Conservation (phyloP, 75 land plant species). For the Larix kaempferi region DNA sequence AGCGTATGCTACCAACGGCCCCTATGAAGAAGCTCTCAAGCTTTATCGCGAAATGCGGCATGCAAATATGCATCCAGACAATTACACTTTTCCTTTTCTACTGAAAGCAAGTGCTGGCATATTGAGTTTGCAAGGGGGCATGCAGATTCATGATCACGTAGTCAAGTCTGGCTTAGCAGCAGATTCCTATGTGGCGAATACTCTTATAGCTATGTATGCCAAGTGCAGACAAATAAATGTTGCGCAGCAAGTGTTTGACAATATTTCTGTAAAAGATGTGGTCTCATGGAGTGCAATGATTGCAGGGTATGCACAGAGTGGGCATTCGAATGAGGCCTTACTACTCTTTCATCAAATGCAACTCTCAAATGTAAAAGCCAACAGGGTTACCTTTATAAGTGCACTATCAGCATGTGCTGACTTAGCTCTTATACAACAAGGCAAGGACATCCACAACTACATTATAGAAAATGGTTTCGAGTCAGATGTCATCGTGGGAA, state of each 20-base stretch:
- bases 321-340: slow-evolving; percentile 32
- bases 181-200: slow-evolving; percentile 58
- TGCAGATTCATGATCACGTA: slow-evolving; percentile 46
- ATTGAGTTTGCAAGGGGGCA: slow-evolving; percentile 36
- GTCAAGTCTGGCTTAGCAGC: slow-evolving; percentile 27
- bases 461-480: background rate
- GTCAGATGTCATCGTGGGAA: background rate
- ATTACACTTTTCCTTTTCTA: slow-evolving; percentile 41
- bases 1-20: slow-evolving; percentile 43
- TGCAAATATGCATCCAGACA: slow-evolving; percentile 27
- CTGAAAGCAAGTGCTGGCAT: slow-evolving; percentile 51
- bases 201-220: slow-evolving; percentile 55
- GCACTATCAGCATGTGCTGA: background rate
- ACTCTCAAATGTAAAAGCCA: background rate
- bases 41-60: slow-evolving; percentile 42
- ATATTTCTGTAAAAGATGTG: slow-evolving; percentile 39
- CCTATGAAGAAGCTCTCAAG: slow-evolving; percentile 29
- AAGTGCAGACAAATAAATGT: slow-evolving; percentile 20
- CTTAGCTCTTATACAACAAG: background rate
- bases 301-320: slow-evolving; percentile 27
- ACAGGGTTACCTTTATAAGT: background rate
- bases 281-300: slow-evolving; percentile 56
- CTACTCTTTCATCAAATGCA: slow-evolving; percentile 38
- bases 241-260: slow-evolving; percentile 39
- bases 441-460: too few species aligned